Base-by-base conservation (phyloP, 306 rosid genomes). In the Citrullus colocynthis region DNA sequence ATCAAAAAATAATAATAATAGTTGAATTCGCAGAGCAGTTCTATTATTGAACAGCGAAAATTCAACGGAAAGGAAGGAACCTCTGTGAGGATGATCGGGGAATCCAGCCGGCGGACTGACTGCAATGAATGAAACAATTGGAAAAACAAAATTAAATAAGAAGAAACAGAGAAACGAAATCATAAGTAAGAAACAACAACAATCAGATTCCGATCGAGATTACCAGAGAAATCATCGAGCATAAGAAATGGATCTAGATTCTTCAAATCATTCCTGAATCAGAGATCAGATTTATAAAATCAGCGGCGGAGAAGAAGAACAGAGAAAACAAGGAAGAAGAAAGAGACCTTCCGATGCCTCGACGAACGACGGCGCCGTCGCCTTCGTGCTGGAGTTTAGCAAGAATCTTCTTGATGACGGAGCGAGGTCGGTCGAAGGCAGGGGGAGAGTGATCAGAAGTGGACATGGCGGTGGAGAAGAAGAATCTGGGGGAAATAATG, bases 81-180 rank as follows among this genome's bases (percentile, higher is more conserved):
- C 93, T 87, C 93, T 82, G 84, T 87, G 93, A 37, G 93, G 93
- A 84, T 89, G 93, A 65, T 89, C 93, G 34, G 93, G 88, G 76
- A 89, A 89, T 77, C 93, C 93, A 61, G 88, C 89, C 34, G 93
- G 93, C 45, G 90, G 83, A 63, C 80, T 49, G 48, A 89, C 93
- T 89, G 80, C 78, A 82, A 77, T 16, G 64, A 20, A 79, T 59
- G 57, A 39, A 41, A 76, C 56, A 60, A 16, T 6, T 37, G 49
- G 13, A 32, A 9, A 56, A 28, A 36, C 6, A 24, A 28, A 57
- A n/a, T 60, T 52, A 61, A 60, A 4, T 10, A n/a, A 3, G 3
- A 20, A 66, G 15, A 75, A 18, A 20, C 20, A 34, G 32, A 75
- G 0, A 12, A 56, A 10, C 59, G 34, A 41, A 41, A n/a, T 39